phyloP scores from a whole-genome alignment of 2,329 filamentous ascomycete genomes.

The Fusarium guadeloupense region DNA sequence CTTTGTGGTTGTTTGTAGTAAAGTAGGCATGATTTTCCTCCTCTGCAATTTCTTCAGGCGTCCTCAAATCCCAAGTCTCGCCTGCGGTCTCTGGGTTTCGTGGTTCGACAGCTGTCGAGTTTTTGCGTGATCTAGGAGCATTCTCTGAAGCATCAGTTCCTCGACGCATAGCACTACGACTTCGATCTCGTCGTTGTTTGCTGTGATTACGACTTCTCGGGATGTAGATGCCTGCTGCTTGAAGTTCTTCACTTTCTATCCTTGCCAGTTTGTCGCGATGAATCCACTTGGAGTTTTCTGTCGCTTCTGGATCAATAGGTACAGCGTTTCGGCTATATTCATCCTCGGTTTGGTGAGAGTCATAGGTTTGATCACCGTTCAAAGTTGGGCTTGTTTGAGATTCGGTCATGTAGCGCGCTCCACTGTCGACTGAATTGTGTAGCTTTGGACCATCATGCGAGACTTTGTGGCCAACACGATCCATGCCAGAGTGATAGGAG shows the following conservation, averaged over 20 bases:
- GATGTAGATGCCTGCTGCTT: slow-evolving; percentile 77
- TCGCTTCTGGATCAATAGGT: slow-evolving; percentile 47
- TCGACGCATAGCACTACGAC: slow-evolving; percentile 49
- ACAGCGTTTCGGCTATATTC: slow-evolving; percentile 41
- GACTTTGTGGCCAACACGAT: slow-evolving; percentile 48
- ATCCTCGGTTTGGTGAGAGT: slow-evolving; percentile 38
- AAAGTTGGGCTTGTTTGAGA: slow-evolving; percentile 36
- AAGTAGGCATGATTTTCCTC: slow-evolving; percentile 63
- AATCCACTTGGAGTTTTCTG: slow-evolving; percentile 81
- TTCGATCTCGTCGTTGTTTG: slow-evolving; percentile 54
- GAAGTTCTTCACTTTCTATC: slow-evolving; percentile 83
- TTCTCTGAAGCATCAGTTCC: slow-evolving; percentile 47
- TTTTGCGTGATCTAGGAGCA: slow-evolving; percentile 53
- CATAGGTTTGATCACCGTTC: slow-evolving; percentile 29
- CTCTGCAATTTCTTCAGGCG: slow-evolving; percentile 79
- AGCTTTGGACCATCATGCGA: slow-evolving; percentile 46
- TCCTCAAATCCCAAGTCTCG: slow-evolving; percentile 75
- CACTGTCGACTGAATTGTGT: slow-evolving; percentile 37
- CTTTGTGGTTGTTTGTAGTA: slow-evolving; percentile 63
- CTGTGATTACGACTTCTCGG: slow-evolving; percentile 64
- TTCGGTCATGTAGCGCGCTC: slow-evolving; percentile 40
- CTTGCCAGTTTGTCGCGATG: slow-evolving; percentile 84
- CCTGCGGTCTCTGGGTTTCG: slow-evolving; percentile 53
- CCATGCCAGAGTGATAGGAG: slow-evolving; percentile 40
- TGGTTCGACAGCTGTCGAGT: slow-evolving; percentile 54